Base-by-base conservation (phyloP, 2,329 filamentous ascomycete species). In the Claviceps africana region DNA sequence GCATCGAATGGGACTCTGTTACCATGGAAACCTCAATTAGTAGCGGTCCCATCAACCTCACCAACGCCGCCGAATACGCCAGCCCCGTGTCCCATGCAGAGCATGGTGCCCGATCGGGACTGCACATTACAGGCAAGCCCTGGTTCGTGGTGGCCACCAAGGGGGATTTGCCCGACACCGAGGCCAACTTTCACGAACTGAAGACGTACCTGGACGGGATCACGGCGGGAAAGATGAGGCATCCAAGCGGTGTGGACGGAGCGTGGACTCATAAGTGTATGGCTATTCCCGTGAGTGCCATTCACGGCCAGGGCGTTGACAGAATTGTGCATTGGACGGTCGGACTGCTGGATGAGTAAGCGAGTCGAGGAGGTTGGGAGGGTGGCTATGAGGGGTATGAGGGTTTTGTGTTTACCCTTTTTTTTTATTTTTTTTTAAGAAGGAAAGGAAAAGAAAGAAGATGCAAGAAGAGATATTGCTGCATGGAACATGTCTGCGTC, bases 131-230 rank as follows among this genome's bases (percentile, higher is more conserved):
- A n/a, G 80, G 79, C 35, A 98, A 98, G 70, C 90, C 93, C 1
- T 98, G 93, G 93, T 93, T 95, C 61, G 90, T 96, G 5, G 82
- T 96, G 44, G 91, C 88, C 1, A 96, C 90, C 21, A 97, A 97
- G 69, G 90, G 88, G 1, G 91, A 97, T 65, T 65, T 95, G 51
- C 79, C 83, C 3, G 78, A 77, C 3, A 95, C 93, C 2, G 79
- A 89, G 65, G 77, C 81, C 25, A 94, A 93, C 63, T 98, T 88
- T 65, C 68, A 67, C 37, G 68, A 71, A 50, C 70, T 98, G 58
- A 81, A 82, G 58, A 68, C 70, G 9, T 95, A 96, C 66, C 69
- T 98, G 4, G 73, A 77, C 4, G 71, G 70, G 4, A 76, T 97
- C 25, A 78, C 78, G 50, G 71, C 70, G 1, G 83, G 85, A 1